A percentile compares a stretch with the other conserved stretches of the same genome.
Evolutionary conservation across 2,329 filamentous ascomycete species (phyloP).

Genomic region (Aspergillus proliferans): DNA sequence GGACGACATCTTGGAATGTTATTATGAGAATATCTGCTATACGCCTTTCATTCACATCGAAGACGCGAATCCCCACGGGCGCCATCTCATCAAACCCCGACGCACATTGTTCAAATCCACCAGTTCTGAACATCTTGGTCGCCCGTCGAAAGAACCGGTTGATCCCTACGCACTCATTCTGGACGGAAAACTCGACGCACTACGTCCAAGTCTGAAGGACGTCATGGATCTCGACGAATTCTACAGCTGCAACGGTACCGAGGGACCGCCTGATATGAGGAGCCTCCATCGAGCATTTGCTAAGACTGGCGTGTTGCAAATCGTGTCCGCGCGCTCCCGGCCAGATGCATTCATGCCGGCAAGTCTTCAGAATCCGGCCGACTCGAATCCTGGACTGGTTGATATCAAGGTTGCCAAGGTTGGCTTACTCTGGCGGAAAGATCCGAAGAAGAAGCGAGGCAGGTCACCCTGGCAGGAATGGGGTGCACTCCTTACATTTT

Average conservation of each 20-base stretch:
- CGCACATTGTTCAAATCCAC: conserved; percentile 63
- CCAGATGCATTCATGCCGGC: conserved; percentile 94
- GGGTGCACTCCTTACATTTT: conserved; percentile 94
- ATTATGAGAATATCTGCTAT: conserved; percentile 98
- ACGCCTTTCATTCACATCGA: conserved; percentile 98
- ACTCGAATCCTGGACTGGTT: conserved; percentile 85
- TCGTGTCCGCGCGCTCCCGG: conserved; percentile 85
- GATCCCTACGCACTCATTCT: conserved; percentile 94
- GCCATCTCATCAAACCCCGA: conserved; percentile 65
- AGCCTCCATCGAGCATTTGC: conserved; percentile 85
- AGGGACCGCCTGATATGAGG: conserved; percentile 67
- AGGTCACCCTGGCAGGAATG: conserved; percentile 98
- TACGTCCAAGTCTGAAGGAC: conserved; percentile 84
- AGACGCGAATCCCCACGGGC: conserved; percentile 69
- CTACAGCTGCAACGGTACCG: conserved; percentile 78
- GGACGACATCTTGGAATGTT: conserved; percentile 86
- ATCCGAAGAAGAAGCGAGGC: conserved; percentile 85
- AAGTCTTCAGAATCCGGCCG: conserved; percentile 74
- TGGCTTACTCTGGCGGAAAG: conserved; percentile 89
- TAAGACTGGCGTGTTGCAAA: conserved; percentile 85
- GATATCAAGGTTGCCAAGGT: conserved; percentile 98
- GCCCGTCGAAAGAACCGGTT: conserved; percentile 71
- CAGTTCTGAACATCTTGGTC: conserved; percentile 58
- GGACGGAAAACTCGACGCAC: conserved; percentile 74
- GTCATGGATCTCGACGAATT: conserved; percentile 87